These are phyloP conservation scores for Rhazya stricta DNA, from an alignment of 257 asterid species.

Conservation along the genomic window DNA sequence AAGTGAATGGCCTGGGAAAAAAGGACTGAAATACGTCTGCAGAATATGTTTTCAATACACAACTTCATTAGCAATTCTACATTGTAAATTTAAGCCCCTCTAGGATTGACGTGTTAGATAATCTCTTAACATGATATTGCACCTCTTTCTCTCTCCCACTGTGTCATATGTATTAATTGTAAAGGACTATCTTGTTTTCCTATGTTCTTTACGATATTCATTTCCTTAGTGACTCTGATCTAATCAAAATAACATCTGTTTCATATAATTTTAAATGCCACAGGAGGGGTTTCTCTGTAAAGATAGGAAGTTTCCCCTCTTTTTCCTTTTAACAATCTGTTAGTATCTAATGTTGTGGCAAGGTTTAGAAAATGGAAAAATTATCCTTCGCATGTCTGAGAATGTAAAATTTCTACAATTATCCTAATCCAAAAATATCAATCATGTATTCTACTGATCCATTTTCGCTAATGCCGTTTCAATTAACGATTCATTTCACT, in stretches of 20 bases:
- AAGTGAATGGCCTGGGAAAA: background rate
- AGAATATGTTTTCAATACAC: background rate
- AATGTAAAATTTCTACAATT: background rate
- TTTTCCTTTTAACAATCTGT: background rate
- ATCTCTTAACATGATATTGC: background rate
- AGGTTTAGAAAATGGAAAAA: background rate
- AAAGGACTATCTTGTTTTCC: background rate
- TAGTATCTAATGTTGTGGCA: background rate
- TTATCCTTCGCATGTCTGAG: no score
- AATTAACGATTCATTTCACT: background rate
- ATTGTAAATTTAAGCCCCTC: background rate
- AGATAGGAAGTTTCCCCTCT: background rate
- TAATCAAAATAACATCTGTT: background rate
- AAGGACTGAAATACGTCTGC: constrained; percentile 1
- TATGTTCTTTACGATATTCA: background rate
- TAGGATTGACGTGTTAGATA: background rate
- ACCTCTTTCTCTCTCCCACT: background rate
- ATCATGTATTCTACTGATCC: background rate
- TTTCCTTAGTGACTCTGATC: background rate
- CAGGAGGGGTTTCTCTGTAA: background rate
- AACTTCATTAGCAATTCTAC: background rate
- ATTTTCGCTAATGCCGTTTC: background rate
- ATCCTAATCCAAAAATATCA: background rate
- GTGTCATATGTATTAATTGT: background rate
- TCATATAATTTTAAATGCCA: background rate